A percentile compares a stretch with the other conserved stretches of the same genome.
Evolutionary conservation across 169 alveolate species (phyloP).

Genomic region (Amoebophrya sp.): DNA sequence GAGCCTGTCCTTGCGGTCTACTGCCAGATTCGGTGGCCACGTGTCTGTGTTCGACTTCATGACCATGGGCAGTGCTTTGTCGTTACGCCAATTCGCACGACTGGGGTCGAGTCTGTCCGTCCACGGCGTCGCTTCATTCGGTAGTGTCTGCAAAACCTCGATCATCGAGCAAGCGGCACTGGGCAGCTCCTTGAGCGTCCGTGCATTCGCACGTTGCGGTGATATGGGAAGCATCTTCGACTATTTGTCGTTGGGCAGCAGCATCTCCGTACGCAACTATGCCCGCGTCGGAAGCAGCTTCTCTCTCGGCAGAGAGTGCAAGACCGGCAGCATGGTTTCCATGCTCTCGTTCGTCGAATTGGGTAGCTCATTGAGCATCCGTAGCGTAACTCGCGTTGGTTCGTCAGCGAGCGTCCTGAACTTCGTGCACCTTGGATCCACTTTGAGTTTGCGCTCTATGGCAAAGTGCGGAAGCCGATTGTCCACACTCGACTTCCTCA

Average conservation of each 20-base stretch:
- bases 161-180: neutral
- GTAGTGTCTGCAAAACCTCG: slow-evolving; percentile 21
- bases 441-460: slow-evolving; percentile 2
- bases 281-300: neutral
- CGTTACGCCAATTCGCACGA: slow-evolving; percentile 2
- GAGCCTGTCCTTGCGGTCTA: slow-evolving; percentile 11
- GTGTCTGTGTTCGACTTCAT: neutral
- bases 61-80: slow-evolving; percentile 24
- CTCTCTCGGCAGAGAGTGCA: neutral
- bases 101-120: slow-evolving; percentile 7
- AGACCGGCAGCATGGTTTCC: slow-evolving; percentile 1
- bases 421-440: neutral
- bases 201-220: neutral
- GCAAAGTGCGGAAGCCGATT: neutral
- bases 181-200: neutral
- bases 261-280: neutral
- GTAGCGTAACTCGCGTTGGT: neutral
- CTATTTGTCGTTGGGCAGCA: neutral
- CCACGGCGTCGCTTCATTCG: slow-evolving; percentile 8
- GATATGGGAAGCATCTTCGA: neutral
- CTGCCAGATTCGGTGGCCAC: slow-evolving; percentile 5
- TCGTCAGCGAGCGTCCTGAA: neutral
- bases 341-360: neutral
- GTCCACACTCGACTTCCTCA: neutral
- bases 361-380: neutral